Evolutionary conservation across 257 asterid genomes (phyloP).

Genomic region (Solanum rostratum): DNA sequence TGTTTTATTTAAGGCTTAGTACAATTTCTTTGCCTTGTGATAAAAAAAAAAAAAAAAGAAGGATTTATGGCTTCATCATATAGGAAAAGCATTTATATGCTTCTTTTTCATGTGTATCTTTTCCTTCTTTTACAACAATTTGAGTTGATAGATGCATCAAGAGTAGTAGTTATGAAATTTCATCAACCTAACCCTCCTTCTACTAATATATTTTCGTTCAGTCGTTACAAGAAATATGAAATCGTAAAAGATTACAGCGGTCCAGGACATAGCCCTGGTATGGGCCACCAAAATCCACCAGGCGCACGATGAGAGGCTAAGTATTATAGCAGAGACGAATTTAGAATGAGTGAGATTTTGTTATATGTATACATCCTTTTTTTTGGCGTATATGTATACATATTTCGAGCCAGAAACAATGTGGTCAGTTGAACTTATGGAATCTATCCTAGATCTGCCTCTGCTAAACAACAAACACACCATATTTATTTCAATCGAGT

Average conservation of each 20-base stretch:
- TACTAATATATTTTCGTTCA: not conserved
- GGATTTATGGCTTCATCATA: not conserved
- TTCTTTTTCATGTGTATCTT: not conserved
- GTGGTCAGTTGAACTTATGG: not conserved
- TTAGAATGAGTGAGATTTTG: not conserved
- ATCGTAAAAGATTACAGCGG: not conserved
- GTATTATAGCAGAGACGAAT: not conserved
- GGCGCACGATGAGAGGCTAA: not conserved
- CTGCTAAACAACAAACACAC: not conserved
- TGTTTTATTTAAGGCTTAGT: not conserved
- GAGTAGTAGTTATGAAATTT: not conserved
- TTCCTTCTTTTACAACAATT: not conserved
- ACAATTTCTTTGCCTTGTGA: not conserved
- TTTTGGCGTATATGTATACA: not conserved
- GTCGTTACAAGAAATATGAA: not conserved
- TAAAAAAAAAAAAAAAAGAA: too few species aligned
- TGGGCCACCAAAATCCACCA: not conserved
- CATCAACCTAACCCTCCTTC: not conserved
- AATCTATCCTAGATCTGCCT: not conserved
- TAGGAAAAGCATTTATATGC: not conserved
- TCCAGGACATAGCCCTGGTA: conserved; percentile 1
- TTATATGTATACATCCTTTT: not conserved
- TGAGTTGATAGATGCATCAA: not conserved
- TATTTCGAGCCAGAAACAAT: not conserved
- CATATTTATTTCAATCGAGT: not conserved